Evolutionary conservation across 2,329 filamentous ascomycete genomes (phyloP).

Genomic region (Cordyceps cicadae): DNA sequence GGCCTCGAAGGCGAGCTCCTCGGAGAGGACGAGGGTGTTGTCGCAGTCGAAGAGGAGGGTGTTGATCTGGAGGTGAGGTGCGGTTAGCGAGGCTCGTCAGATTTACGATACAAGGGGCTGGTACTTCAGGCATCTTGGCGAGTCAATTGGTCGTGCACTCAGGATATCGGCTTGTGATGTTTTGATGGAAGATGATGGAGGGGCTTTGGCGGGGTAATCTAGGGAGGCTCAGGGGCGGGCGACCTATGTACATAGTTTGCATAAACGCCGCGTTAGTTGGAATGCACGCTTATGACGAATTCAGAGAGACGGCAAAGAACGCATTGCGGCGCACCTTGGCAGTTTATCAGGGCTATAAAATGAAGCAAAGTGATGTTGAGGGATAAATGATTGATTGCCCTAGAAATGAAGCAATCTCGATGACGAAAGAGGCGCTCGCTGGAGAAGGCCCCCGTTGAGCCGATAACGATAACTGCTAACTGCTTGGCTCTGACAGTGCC

Average conservation of each 20-base stretch:
- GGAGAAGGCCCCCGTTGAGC: not conserved
- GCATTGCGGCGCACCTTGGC: not conserved
- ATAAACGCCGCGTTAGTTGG: not conserved
- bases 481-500: not conserved
- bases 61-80: slow-evolving; percentile 39
- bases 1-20: slow-evolving; percentile 84
- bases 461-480: not conserved
- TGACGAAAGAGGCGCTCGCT: slow-evolving; percentile 10
- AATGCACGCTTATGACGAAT: not conserved
- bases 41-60: slow-evolving; percentile 70
- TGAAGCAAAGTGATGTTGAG: not conserved
- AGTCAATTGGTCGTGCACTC: not conserved
- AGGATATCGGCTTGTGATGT: not conserved
- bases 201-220: not conserved
- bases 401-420: slow-evolving; percentile 1
- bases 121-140: slow-evolving; percentile 13
- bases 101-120: too few relatives aligned
- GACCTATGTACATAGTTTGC: not conserved
- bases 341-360: not conserved
- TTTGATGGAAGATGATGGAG: not conserved
- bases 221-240: not conserved
- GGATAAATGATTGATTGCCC: not conserved
- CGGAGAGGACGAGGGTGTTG: slow-evolving; percentile 90
- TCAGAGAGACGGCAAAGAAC: not conserved
- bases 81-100: too few relatives aligned